Conservation (phyloP, 805 yeast species). For the Teunomyces funiuensis region DNA sequence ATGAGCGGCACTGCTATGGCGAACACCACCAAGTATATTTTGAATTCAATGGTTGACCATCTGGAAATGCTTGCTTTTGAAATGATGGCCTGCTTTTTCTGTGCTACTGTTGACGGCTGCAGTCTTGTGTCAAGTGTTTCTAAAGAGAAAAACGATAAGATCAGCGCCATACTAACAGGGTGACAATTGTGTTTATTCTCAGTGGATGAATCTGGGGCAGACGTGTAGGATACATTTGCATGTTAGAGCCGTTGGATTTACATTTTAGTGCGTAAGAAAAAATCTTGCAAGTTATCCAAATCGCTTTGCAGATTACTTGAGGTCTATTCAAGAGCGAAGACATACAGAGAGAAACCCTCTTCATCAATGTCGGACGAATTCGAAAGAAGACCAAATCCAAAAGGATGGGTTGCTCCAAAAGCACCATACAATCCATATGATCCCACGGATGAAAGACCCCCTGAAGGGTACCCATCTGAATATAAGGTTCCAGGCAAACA, state of each 20-base stretch:
- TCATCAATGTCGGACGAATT: slow-evolving; percentile 21
- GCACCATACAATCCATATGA: slow-evolving; percentile 89
- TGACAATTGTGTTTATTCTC: not conserved
- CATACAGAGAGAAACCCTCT: not conserved
- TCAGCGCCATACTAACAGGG: slow-evolving; percentile 9
- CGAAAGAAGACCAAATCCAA: slow-evolving; percentile 70
- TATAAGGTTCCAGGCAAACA: slow-evolving; percentile 64
- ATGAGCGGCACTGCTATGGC: slow-evolving; percentile 74
- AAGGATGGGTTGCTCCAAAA: slow-evolving; percentile 76
- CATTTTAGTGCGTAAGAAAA: not conserved
- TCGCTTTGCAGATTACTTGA: not conserved
- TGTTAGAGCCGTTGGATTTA: not conserved
- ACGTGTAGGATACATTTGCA: not conserved
- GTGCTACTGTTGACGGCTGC: slow-evolving; percentile 28
- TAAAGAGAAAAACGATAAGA: slow-evolving; percentile 44
- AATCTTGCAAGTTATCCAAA: not conserved
- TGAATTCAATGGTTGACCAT: slow-evolving; percentile 81
- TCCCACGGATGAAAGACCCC: slow-evolving; percentile 71
- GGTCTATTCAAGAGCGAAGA: not conserved
- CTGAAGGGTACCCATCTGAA: slow-evolving; percentile 86
- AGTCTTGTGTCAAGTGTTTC: slow-evolving; percentile 55
- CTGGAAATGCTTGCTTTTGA: slow-evolving; percentile 46
- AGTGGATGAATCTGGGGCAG: not conserved
- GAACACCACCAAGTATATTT: slow-evolving; percentile 62
- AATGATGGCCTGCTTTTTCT: slow-evolving; percentile 31